Percentiles rank a stretch among this genome's conserved stretches.
These are phyloP conservation scores for Phytophthora rubi DNA, from an alignment of 352 stramenopile species.

Conservation along the genomic window DNA sequence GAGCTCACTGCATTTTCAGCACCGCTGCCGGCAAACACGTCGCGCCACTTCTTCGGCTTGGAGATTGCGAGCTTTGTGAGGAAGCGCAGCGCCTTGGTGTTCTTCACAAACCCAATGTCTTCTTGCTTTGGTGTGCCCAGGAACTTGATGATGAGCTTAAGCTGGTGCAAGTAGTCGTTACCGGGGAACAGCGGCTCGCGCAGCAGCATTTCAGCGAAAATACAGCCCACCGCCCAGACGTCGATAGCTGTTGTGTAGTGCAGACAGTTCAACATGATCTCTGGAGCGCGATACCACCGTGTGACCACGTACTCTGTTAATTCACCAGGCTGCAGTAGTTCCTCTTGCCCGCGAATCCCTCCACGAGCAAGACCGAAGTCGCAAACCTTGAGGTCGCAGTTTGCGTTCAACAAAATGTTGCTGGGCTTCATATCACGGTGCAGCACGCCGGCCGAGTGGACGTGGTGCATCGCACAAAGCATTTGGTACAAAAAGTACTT, in stretches of 20 bases:
- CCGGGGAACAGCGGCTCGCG: constrained; percentile 96
- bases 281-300: constrained; percentile 86
- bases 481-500: constrained; percentile 88
- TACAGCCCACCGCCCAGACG: constrained; percentile 96
- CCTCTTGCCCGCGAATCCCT: constrained; percentile 33
- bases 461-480: constrained; percentile 88
- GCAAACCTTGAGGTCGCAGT: constrained; percentile 84
- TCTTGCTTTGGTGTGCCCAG: constrained; percentile 75
- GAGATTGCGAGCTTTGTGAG: constrained; percentile 80
- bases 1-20: constrained; percentile 38
- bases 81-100: constrained; percentile 91
- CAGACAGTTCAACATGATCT: constrained; percentile 96
- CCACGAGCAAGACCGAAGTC: constrained; percentile 81
- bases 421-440: constrained; percentile 87
- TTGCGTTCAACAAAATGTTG: constrained; percentile 84
- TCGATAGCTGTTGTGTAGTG: constrained; percentile 96
- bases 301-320: constrained; percentile 76
- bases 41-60: constrained; percentile 73
- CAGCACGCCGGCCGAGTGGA: constrained; percentile 93
- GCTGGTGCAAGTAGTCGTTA: constrained; percentile 87
- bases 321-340: constrained; percentile 40
- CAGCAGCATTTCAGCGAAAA: constrained; percentile 98
- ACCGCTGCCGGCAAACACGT: constrained; percentile 56
- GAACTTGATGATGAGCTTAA: constrained; percentile 84
- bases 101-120: constrained; percentile 87